These are phyloP conservation scores for Lentinula edodes DNA, from an alignment of 768 basidiomycete species.

Conservation along the genomic window DNA sequence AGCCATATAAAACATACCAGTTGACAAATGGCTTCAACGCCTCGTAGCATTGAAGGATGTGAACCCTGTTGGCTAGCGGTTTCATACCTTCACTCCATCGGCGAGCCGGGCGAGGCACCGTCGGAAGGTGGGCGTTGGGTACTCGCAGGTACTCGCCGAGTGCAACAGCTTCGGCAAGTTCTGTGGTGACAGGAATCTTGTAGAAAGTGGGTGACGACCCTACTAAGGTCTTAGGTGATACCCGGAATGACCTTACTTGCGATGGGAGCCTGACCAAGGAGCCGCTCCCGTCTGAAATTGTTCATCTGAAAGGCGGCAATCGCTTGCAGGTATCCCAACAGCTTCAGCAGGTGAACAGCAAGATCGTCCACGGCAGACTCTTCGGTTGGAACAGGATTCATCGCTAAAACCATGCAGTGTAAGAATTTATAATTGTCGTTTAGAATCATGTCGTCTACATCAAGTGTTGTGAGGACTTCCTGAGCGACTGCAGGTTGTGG, in stretches of 20 bases:
- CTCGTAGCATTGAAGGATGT: slow-evolving; percentile 19
- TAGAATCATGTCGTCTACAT: slow-evolving; percentile 2
- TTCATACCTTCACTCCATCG: slow-evolving; percentile 15
- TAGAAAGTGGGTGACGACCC: slow-evolving; percentile 13
- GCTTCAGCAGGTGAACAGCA: slow-evolving; percentile 19
- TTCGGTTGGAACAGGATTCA: slow-evolving; percentile 11
- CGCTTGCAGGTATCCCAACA: slow-evolving; percentile 18
- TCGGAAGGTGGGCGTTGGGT: slow-evolving; percentile 16
- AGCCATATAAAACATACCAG: background rate
- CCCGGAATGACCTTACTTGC: slow-evolving; percentile 6
- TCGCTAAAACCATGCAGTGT: slow-evolving; percentile 16
- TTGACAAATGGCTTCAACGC: slow-evolving; percentile 15
- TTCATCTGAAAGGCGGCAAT: slow-evolving; percentile 20
- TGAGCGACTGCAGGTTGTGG: slow-evolving; percentile 13
- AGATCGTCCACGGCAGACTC: slow-evolving; percentile 32
- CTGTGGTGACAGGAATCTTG: slow-evolving; percentile 13
- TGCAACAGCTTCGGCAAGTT: slow-evolving; percentile 11
- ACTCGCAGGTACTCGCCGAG: slow-evolving; percentile 13
- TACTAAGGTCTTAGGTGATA: slow-evolving; percentile 11
- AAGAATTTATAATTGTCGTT: slow-evolving; percentile 7
- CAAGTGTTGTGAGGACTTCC: background rate
- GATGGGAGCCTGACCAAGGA: background rate
- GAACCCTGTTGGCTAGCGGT: slow-evolving; percentile 17
- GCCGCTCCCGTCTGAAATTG: background rate
- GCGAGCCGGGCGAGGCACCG: slow-evolving; percentile 7